Percentiles rank a stretch among this genome's conserved stretches.
Conservation (phyloP, 345 rosid species). For the Noccaea caerulescens region DNA sequence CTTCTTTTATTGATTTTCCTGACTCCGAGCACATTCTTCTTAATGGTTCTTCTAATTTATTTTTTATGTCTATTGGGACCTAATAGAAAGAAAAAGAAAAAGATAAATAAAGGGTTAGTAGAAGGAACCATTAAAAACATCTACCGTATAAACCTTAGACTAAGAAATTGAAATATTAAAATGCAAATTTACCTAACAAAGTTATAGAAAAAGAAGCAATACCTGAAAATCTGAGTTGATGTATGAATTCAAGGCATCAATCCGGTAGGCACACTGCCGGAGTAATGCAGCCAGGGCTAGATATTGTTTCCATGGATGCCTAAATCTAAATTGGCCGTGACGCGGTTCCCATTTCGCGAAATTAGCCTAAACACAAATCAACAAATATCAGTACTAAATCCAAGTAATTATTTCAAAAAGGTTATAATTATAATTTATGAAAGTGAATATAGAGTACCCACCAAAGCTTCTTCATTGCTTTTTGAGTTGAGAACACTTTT, state of each 20-base stretch:
- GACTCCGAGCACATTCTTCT: conserved; percentile 57
- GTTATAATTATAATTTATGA: neutral
- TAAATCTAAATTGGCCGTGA: conserved; percentile 79
- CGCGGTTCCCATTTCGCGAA: conserved; percentile 98
- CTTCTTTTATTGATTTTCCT: conserved; percentile 61
- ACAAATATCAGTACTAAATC: conserved; percentile 12
- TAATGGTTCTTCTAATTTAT: conserved; percentile 52
- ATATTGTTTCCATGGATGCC: conserved; percentile 80
- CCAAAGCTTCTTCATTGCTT: conserved; percentile 71
- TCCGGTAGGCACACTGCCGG: conserved; percentile 62
- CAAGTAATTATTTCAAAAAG: conserved; percentile 12
- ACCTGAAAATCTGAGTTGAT: conserved; percentile 57
- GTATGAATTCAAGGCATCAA: conserved; percentile 68
- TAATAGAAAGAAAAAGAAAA: conserved; percentile 13
- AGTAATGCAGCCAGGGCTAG: conserved; percentile 64
- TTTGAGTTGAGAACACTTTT: conserved; percentile 63
- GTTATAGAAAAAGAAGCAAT: conserved; percentile 50
- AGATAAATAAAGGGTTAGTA: neutral
- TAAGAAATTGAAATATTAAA: no score
- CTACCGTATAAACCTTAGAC: neutral
- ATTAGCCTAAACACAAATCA: conserved; percentile 51
- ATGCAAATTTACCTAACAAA: neutral
- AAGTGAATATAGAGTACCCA: conserved; percentile 39
- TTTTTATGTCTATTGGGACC: conserved; percentile 52
- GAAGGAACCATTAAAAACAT: neutral